Conservation (phyloP, 306 rosid species). For the Prunus dulcis region DNA sequence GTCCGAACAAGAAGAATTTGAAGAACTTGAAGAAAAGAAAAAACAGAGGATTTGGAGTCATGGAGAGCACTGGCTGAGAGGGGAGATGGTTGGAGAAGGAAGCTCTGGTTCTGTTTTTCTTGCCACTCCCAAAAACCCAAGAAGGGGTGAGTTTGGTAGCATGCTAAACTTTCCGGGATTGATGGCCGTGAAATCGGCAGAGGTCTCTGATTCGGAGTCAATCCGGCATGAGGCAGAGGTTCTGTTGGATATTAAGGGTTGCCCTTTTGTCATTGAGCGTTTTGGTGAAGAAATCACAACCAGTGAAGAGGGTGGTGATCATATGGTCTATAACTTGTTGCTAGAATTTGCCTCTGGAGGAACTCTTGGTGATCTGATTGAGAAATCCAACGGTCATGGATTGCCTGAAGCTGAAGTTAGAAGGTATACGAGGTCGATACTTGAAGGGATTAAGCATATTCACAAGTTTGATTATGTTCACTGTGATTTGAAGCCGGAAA, state of each 20-base stretch:
- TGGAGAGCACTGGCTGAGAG: slow-evolving; percentile 7
- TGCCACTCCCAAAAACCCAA: slow-evolving; percentile 19
- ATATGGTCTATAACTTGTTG: slow-evolving; percentile 24
- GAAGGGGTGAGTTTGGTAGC: neutral
- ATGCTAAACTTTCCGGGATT: slow-evolving; percentile 1
- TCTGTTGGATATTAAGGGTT: slow-evolving; percentile 11
- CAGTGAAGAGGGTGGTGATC: neutral
- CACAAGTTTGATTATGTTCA: slow-evolving; percentile 22
- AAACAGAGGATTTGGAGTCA: slow-evolving; percentile 7
- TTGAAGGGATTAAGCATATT: slow-evolving; percentile 27
- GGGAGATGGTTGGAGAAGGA: slow-evolving; percentile 26
- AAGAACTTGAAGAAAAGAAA: neutral
- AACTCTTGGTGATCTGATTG: slow-evolving; percentile 19
- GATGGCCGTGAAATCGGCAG: slow-evolving; percentile 36
- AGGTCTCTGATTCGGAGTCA: slow-evolving; percentile 22
- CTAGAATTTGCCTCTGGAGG: slow-evolving; percentile 32
- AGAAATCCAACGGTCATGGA: slow-evolving; percentile 6
- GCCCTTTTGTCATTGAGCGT: slow-evolving; percentile 6
- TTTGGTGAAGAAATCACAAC: slow-evolving; percentile 11
- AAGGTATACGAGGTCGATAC: slow-evolving; percentile 20
- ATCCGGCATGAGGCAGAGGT: slow-evolving; percentile 27
- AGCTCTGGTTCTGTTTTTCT: slow-evolving; percentile 30
- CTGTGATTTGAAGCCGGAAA: slow-evolving; percentile 35
- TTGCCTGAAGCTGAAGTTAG: slow-evolving; percentile 22
- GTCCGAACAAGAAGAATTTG: neutral